phyloP scores from a whole-genome alignment of 495 filamentous ascomycete species.

The Letharia columbiana region DNA sequence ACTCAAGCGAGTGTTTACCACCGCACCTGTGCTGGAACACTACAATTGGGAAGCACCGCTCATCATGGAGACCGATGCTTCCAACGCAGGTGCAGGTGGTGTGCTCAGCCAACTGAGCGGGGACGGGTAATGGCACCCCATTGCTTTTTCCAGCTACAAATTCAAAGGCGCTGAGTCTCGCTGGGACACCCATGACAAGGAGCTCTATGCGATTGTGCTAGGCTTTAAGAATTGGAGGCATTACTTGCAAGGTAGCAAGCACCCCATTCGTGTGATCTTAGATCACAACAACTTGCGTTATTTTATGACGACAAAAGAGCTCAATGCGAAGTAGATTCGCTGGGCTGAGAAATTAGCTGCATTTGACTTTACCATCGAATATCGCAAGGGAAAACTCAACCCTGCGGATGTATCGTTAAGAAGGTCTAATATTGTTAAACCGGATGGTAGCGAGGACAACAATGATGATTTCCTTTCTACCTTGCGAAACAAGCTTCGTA shows the following conservation, averaged over 20 bases:
- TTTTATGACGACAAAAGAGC: no score
- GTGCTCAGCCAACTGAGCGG: neutral
- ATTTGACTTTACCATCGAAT: no score
- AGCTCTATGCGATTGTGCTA: neutral
- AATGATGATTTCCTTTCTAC: no score
- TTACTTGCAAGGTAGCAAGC: neutral
- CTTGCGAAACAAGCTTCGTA: no score
- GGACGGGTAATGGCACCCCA: neutral
- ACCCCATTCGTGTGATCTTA: neutral
- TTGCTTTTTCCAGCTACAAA: neutral
- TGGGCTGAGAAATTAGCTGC: no score
- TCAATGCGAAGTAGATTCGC: no score
- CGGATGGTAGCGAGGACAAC: no score
- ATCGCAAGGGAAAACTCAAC: no score
- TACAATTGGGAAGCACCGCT: neutral
- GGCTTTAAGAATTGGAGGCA: neutral
- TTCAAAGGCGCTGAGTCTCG: neutral
- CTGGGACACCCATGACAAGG: neutral
- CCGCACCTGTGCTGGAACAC: neutral
- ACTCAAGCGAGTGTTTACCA: neutral
- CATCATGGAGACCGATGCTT: neutral
- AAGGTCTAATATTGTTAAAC: no score
- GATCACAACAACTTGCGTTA: no score
- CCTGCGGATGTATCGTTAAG: no score
- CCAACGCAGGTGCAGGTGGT: neutral